phyloP scores from a whole-genome alignment of 1,284 basidiomycete genomes.

The Leccinum ponderosum region DNA sequence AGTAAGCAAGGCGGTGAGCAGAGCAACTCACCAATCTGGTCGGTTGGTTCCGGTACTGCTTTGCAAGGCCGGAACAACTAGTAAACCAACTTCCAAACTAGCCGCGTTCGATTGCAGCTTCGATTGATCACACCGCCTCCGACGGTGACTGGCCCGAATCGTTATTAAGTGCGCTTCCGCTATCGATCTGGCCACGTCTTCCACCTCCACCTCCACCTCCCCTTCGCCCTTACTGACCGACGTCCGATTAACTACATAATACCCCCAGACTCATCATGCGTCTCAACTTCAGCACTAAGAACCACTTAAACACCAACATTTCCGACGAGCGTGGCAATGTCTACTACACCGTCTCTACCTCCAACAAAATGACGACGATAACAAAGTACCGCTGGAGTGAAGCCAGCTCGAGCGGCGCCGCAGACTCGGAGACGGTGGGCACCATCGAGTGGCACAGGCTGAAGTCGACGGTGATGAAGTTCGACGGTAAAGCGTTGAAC shows the following conservation, averaged over 20 bases:
- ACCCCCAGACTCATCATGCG: constrained; percentile 13
- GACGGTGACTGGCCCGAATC: neutral
- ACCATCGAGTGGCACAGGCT: constrained; percentile 29
- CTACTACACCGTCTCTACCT: constrained; percentile 25
- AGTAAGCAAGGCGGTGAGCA: neutral
- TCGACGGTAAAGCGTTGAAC: constrained; percentile 13
- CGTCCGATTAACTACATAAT: neutral
- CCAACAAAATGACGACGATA: constrained; percentile 28
- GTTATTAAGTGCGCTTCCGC: neutral
- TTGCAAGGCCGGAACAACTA: neutral
- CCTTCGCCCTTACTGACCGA: neutral
- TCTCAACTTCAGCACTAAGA: constrained; percentile 18
- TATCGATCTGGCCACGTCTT: neutral
- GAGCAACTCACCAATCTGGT: neutral
- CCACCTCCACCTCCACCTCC: neutral
- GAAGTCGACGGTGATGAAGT: constrained; percentile 17
- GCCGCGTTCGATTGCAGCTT: neutral
- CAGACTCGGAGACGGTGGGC: constrained; percentile 22
- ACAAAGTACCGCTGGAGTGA: constrained; percentile 25
- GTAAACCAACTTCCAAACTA: neutral
- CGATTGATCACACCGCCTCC: neutral
- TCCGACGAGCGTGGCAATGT: constrained; percentile 24
- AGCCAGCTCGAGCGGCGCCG: neutral
- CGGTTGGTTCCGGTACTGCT: neutral
- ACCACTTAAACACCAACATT: constrained; percentile 25